phyloP scores from a whole-genome alignment of 2,329 filamentous ascomycete genomes.

The Fonsecaea pedrosoi region DNA sequence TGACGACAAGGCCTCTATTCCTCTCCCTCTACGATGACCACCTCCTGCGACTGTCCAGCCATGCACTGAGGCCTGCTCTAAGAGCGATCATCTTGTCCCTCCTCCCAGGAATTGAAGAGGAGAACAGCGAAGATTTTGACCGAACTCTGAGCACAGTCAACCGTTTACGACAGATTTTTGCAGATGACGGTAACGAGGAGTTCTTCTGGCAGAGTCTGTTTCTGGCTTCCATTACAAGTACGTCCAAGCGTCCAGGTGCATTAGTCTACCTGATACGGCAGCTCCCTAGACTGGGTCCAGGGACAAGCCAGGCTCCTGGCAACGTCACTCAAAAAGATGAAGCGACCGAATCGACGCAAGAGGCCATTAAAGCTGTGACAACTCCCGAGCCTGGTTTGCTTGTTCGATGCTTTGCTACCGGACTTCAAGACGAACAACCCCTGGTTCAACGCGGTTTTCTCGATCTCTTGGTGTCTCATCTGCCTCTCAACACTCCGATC shows the following conservation, averaged over 20 bases:
- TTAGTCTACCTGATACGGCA: constrained; percentile 82
- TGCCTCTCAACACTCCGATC: constrained; percentile 82
- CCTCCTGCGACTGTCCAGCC: constrained; percentile 73
- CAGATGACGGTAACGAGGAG: constrained; percentile 70
- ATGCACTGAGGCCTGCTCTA: constrained; percentile 80
- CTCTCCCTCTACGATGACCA: constrained; percentile 82
- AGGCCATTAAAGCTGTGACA: constrained; percentile 70
- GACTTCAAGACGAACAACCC: constrained; percentile 83
- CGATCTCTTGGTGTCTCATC: constrained; percentile 86
- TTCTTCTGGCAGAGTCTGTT: constrained; percentile 99
- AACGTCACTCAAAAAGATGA: constrained; percentile 44
- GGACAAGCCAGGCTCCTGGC: constrained; percentile 40
- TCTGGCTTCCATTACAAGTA: constrained; percentile 86
- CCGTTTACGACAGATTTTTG: constrained; percentile 73
- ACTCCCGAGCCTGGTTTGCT: constrained; percentile 90
- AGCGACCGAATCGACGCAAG: constrained; percentile 52
- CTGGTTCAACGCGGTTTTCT: constrained; percentile 93
- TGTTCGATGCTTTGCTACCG: constrained; percentile 88
- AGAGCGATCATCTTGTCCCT: constrained; percentile 90
- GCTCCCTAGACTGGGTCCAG: constrained; percentile 71
- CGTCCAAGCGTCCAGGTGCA: constrained; percentile 81
- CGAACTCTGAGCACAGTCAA: constrained; percentile 80
- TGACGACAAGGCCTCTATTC: constrained; percentile 85
- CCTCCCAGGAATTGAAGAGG: constrained; percentile 89
- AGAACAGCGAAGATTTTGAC: constrained; percentile 97